Base-by-base conservation (phyloP, 2,329 filamentous ascomycete species). In the Ceratocystis albifundus region DNA sequence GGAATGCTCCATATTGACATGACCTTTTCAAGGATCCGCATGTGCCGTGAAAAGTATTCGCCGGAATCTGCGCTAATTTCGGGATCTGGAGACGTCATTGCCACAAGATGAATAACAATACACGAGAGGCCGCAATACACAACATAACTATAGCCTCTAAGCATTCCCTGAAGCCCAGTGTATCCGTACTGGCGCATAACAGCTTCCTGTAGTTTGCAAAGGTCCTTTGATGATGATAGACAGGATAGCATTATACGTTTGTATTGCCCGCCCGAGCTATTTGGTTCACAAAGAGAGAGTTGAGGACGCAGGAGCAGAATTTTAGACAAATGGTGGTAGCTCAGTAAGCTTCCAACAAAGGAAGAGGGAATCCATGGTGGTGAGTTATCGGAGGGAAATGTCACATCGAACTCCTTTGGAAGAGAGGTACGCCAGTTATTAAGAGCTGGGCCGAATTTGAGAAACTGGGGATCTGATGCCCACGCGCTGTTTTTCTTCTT, bases 101-200 rank as follows among this genome's bases (percentile, higher is more conserved):
- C 92, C 70, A 96, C 93, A 76, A 97, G 76, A 75, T 97, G 92
- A 65, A 97, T 82, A 76, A 96, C 92, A 28, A 93, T 92, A 77
- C 92, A 96, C 0, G 90, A 94, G 59, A 97, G 78, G 30, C 96
- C 85, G 66, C 87, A 86, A 73, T 97, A 97, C n/a, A 97, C 90
- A 4, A 90, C 90, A 72, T 96, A 97, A 75, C 92, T 96, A 74
- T 96, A 91, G 48, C 93, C 93, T 70, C 93, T 84, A 72, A 93
- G 88, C 93, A 96, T 96, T 76, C 88, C 95, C 71, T 94, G 81
- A 17, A 97, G 79, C 0, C 92, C 93, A 17, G 83, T 83, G 68
- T 96, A 78, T 2, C 91, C 90, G 74, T 87, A 96, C 0, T 84
- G 82, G 65, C 87, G 82, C 67, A 96, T 73, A 45, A 96, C 84